Evolutionary conservation across 805 yeast genomes (phyloP).

Genomic region (Zygotorulaspora florentina): DNA sequence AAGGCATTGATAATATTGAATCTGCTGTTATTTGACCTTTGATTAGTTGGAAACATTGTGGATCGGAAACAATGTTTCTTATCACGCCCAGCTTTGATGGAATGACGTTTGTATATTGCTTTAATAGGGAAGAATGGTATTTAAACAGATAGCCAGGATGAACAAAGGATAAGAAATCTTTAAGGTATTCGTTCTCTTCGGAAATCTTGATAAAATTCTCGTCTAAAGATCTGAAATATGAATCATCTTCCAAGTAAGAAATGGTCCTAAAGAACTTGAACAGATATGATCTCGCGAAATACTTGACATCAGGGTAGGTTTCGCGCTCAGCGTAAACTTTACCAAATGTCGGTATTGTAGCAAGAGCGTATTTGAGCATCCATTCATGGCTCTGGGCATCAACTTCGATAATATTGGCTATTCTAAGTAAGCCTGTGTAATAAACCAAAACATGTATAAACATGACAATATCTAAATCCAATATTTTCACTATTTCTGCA

Average conservation of each 20-base stretch:
- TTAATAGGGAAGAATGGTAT: slow-evolving; percentile 13
- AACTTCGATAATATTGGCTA: slow-evolving; percentile 1
- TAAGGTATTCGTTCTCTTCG: slow-evolving; percentile 12
- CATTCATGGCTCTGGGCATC: slow-evolving; percentile 12
- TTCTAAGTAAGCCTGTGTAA: slow-evolving; percentile 16
- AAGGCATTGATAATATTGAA: slow-evolving; percentile 26
- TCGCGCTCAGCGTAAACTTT: slow-evolving; percentile 19
- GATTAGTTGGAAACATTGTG: slow-evolving; percentile 20
- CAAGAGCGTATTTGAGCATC: slow-evolving; percentile 14
- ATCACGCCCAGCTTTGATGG: slow-evolving; percentile 23
- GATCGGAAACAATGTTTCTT: slow-evolving; percentile 24
- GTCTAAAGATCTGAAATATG: slow-evolving; percentile 19
- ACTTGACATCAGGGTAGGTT: slow-evolving; percentile 17
- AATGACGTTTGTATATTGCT: slow-evolving; percentile 11
- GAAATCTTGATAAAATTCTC: slow-evolving; percentile 18
- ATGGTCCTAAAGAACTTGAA: slow-evolving; percentile 25
- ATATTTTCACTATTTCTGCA: slow-evolving; percentile 13
- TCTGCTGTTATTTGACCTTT: slow-evolving; percentile 19
- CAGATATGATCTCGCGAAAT: slow-evolving; percentile 20
- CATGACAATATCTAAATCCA: slow-evolving; percentile 21
- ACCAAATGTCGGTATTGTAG: slow-evolving; percentile 18
- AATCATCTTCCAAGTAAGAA: slow-evolving; percentile 23
- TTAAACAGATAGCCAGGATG: slow-evolving; percentile 27
- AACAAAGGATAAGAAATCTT: slow-evolving; percentile 28
- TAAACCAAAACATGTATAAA: slow-evolving; percentile 26